These are phyloP conservation scores for Rhynchospora tenuis DNA, from an alignment of 176 grass and related monocot species.

Conservation along the genomic window DNA sequence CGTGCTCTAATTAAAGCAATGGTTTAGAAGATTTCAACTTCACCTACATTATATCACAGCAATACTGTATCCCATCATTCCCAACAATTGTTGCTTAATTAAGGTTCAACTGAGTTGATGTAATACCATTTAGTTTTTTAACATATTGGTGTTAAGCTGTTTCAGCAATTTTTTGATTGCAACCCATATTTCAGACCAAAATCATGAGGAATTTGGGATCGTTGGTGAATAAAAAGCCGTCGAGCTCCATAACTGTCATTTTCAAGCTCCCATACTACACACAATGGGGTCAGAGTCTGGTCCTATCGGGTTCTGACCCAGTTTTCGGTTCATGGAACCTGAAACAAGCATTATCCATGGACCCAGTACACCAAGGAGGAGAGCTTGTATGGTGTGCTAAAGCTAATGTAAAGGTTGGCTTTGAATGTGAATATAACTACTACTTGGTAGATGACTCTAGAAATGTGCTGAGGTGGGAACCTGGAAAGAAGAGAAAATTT, in stretches of 20 bases:
- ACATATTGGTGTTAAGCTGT: background rate
- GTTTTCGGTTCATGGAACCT: conserved; percentile 76
- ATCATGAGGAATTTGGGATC: conserved; percentile 34
- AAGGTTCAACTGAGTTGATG: background rate
- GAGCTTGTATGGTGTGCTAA: conserved; percentile 65
- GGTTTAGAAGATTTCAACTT: background rate
- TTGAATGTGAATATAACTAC: conserved; percentile 65
- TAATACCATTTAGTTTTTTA: background rate
- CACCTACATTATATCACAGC: background rate
- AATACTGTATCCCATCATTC: background rate
- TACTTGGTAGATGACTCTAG: conserved; percentile 72
- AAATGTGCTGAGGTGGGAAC: conserved; percentile 72
- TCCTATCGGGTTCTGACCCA: conserved; percentile 62
- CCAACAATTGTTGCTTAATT: background rate
- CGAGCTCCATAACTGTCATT: conserved; percentile 39
- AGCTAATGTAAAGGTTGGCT: conserved; percentile 38
- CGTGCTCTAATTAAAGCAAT: conserved; percentile 9
- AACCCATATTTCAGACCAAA: conserved; percentile 1
- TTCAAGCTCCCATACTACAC: conserved; percentile 92
- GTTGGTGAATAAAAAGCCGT: conserved; percentile 38
- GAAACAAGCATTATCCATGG: conserved; percentile 64
- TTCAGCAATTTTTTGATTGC: background rate
- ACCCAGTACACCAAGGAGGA: conserved; percentile 53
- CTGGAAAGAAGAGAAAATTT: conserved; percentile 64
- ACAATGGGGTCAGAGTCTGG: conserved; percentile 71